Evolutionary conservation across 345 rosid genomes (phyloP).

Genomic region (Populus alba): DNA sequence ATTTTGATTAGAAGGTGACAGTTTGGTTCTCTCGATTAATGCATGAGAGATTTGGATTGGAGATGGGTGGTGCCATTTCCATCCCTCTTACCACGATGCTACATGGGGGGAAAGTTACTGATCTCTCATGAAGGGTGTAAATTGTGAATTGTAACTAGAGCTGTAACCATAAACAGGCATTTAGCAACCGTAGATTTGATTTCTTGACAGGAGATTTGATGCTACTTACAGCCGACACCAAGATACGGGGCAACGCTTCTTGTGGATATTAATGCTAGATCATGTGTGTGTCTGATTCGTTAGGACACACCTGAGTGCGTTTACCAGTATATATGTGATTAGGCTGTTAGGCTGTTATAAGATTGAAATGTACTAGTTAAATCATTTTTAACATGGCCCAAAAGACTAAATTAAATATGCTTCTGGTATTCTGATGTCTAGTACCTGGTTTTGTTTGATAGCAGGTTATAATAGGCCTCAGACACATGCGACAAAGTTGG

Average conservation of each 20-base stretch:
- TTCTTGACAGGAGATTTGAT: slow-evolving; percentile 8
- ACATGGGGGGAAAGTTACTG: slow-evolving; percentile 8
- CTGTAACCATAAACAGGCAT: slow-evolving; percentile 10
- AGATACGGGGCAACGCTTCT: slow-evolving; percentile 9
- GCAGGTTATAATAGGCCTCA: no score
- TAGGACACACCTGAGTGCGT: background rate
- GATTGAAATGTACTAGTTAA: background rate
- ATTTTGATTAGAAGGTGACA: slow-evolving; percentile 45
- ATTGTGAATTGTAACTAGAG: slow-evolving; percentile 23
- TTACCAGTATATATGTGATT: background rate
- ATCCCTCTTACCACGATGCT: slow-evolving; percentile 9
- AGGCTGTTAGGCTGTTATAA: background rate
- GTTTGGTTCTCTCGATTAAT: slow-evolving; percentile 10
- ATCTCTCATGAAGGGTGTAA: slow-evolving; percentile 15
- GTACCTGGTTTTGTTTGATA: background rate
- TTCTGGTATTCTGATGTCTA: background rate
- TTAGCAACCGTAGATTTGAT: slow-evolving; percentile 1
- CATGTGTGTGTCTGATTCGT: background rate
- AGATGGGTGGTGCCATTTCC: background rate
- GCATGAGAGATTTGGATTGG: background rate
- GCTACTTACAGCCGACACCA: slow-evolving; percentile 28
- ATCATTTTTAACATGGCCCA: background rate
- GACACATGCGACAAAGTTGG: background rate
- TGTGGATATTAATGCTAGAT: slow-evolving; percentile 4
- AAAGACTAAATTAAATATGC: background rate